Base-by-base conservation (phyloP, 1,139 yeast genomes). In the Suhomyces kunorum region DNA sequence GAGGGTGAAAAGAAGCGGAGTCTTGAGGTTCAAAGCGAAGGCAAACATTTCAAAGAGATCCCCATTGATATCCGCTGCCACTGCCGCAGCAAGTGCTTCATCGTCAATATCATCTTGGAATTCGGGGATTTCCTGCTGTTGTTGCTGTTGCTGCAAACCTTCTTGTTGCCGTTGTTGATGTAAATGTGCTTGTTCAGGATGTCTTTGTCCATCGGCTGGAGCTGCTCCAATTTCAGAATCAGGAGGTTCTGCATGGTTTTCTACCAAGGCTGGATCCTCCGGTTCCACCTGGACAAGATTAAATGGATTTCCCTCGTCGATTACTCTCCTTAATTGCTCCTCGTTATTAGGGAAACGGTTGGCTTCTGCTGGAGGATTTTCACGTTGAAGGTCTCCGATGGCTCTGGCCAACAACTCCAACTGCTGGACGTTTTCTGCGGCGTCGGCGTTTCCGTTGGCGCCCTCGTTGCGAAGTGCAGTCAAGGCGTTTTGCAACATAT, bases 1-100 rank as follows among this genome's bases (percentile, higher is more conserved):
- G 2, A 61, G 32, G 66, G 68, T 61, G 24, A 70, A 53, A 20
- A 64, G 49, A 5, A 72, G 39, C 0, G 78, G 78, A 4, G 74
- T 64, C 11, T 56, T 49, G 14, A 69, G 37, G 36, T 66, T 61
- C 38, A 71, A 55, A 28, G 58, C 59, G 36, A 71, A 52, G 0
- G 76, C 76, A 26, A 72, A 55, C 8, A 66, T 43, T 40, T 66
- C 71, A 31, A 71, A 56, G 15, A 71, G 45, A 24, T 47, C 45
- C 9, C 38, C 46, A 19, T 54, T 47, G 4, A 49, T 55, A 19
- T 49, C 48, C 24, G n/a, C n/a, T n/a, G 45, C 46, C 6, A 40
- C 55, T 4, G 28, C 45, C 3, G 39, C 42, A 3, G 43, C 43
- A 6, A 28, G 41, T 4, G 38, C 45, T 17, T 36, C 39, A 12